Conservation (phyloP, 768 basidiomycete species). For the Termitomyces titanicus region DNA sequence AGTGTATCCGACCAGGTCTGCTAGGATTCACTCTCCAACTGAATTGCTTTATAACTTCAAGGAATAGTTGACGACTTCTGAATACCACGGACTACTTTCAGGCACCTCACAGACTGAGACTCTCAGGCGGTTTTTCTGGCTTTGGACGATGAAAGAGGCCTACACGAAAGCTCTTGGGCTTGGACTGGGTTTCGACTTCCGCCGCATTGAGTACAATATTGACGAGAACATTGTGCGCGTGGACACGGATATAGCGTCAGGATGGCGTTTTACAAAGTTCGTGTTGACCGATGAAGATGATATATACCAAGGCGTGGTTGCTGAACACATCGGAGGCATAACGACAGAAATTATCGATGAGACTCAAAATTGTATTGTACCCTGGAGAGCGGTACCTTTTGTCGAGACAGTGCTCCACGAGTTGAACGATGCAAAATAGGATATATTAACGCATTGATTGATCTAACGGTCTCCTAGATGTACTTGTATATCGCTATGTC, state of each 20-base stretch:
- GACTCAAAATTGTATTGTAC: conserved; percentile 37
- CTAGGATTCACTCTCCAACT: not conserved
- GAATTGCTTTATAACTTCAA: conserved; percentile 1
- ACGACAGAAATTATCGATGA: conserved; percentile 28
- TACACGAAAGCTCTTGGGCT: conserved; percentile 86
- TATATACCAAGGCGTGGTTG: conserved; percentile 65
- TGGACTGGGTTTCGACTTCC: conserved; percentile 81
- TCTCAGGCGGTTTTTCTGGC: conserved; percentile 67
- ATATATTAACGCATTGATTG: not conserved
- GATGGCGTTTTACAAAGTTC: conserved; percentile 72
- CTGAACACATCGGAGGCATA: conserved; percentile 51
- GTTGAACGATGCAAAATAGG: conserved; percentile 18
- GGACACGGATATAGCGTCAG: conserved; percentile 51
- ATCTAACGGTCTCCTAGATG: not conserved
- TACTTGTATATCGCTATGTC: not conserved
- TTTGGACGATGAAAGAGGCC: conserved; percentile 91
- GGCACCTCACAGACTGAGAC: conserved; percentile 45
- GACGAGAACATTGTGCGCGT: conserved; percentile 47
- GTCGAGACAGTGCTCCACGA: conserved; percentile 43
- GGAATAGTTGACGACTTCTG: conserved; percentile 41
- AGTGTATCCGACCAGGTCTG: conserved; percentile 63
- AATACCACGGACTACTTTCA: conserved; percentile 34
- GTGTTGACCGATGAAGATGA: conserved; percentile 43
- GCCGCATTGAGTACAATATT: conserved; percentile 69
- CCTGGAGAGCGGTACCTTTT: conserved; percentile 45